Percentiles rank a stretch among this genome's conserved stretches.
Conservation (phyloP, 306 rosid genomes). For the Astragalus membranaceus region DNA sequence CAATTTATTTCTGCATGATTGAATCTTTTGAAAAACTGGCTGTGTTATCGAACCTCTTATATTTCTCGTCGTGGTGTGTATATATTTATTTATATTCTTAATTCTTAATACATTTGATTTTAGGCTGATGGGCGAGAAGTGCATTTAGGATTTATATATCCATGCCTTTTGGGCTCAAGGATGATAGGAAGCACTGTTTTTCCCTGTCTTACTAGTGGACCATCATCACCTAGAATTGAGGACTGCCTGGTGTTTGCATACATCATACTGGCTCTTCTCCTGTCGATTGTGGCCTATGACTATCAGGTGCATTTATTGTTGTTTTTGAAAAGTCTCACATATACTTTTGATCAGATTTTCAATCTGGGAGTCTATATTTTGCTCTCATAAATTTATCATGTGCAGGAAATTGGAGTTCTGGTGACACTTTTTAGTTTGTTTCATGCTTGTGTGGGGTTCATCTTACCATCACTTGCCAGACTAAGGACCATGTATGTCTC, state of each 20-base stretch:
- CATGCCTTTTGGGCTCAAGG: constrained; percentile 76
- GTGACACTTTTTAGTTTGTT: constrained; percentile 67
- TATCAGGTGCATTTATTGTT: constrained; percentile 60
- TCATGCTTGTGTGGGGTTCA: constrained; percentile 67
- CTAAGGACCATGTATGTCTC: constrained; percentile 83
- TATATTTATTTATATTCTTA: neutral
- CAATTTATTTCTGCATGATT: neutral
- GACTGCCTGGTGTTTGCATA: constrained; percentile 65
- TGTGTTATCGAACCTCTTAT: constrained; percentile 6
- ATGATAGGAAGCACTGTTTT: constrained; percentile 88
- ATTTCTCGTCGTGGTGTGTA: neutral
- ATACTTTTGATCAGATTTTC: neutral
- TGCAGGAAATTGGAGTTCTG: constrained; percentile 84
- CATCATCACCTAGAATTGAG: constrained; percentile 65
- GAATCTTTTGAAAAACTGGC: neutral
- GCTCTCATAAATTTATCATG: constrained; percentile 12
- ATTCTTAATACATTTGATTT: constrained; percentile 21
- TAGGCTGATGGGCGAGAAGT: constrained; percentile 98
- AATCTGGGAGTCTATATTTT: constrained; percentile 9
- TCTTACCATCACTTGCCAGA: constrained; percentile 85
- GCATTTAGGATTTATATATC: constrained; percentile 74
- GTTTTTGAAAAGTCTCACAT: constrained; percentile 3
- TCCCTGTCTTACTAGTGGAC: constrained; percentile 78
- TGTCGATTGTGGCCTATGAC: constrained; percentile 71
- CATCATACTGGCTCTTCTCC: constrained; percentile 46